Evolutionary conservation across 2,329 filamentous ascomycete species (phyloP), one percentile per base, ranked within the genome.

Genomic region (Fusarium tupiense): DNA sequence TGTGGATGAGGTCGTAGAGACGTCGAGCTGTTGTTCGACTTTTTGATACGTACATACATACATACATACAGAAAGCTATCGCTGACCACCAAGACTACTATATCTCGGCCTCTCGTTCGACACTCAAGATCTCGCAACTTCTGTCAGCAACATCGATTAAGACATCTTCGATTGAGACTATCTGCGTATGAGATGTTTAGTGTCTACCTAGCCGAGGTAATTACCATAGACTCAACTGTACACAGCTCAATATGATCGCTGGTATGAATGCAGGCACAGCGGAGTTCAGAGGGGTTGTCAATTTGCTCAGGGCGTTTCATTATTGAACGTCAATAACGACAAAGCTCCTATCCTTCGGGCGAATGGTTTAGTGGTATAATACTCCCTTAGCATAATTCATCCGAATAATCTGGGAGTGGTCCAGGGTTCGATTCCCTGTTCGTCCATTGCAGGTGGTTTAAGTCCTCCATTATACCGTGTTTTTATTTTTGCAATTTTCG

Each of bases 361-460:
- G 65, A 67, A 68, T 68, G 66, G 66, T 69, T 69, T 69, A 69
- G 66, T 69, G 66, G 66, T 69, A 69, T 69, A 69, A 69, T 69
- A 69, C 66, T 69, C 66, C 66, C 64, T 69, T 69, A 69, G 66
- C 66, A 69, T 69, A 13, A 52, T 66, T 67, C 61, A 59, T 38
- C 20, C 13, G 64, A 47, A 60, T 52, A 46, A 60, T 67, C 26
- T 67, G 66, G 66, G 66, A 69, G 66, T 69, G 66, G 66, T 69
- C 66, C 64, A 69, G 66, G 66, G 66, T 69, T 68, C 65, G 65
- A 68, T 68, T 68, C 65, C 65, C 65, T 68, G 64, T 69, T 69
- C 66, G 66, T 69, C 66, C 66, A 69, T 40, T 2, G 2, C 1
- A 52, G 66, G 57, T 38, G 64, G 64, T 69, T 69, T 17, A 2